These are phyloP conservation scores for Phytophthora idaei DNA, from an alignment of 352 stramenopile species.

Conservation along the genomic window DNA sequence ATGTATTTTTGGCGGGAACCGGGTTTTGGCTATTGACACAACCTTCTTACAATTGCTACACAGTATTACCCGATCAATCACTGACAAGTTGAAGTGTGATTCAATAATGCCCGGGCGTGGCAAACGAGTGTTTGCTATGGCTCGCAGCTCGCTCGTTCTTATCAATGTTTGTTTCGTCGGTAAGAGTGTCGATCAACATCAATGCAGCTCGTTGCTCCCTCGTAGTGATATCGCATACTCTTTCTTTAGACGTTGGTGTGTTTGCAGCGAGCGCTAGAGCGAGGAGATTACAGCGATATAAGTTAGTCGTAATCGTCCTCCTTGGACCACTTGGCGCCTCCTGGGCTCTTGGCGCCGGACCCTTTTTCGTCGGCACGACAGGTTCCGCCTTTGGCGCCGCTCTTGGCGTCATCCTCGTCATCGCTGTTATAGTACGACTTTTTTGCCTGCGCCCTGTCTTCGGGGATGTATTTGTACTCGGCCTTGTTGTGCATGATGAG, in stretches of 20 bases:
- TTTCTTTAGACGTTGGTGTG: background rate
- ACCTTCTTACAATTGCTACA: background rate
- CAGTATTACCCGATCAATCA: background rate
- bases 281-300: constrained; percentile 25
- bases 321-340: constrained; percentile 88
- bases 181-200: too few species aligned
- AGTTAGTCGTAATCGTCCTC: constrained; percentile 91
- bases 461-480: constrained; percentile 94
- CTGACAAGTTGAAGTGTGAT: too few species aligned
- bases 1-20: constrained; percentile 38
- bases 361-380: constrained; percentile 64
- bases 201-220: too few species aligned
- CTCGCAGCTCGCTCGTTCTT: too few species aligned
- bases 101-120: too few species aligned
- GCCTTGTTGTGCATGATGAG: constrained; percentile 97
- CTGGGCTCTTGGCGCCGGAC: constrained; percentile 42
- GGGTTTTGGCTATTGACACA: constrained; percentile 1
- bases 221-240: background rate
- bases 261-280: constrained; percentile 1
- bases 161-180: too few species aligned
- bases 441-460: constrained; percentile 91
- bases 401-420: constrained; percentile 76
- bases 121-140: too few species aligned
- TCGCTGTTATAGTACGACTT: constrained; percentile 91
- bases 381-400: constrained; percentile 47